These are phyloP conservation scores for Lippia alba DNA, from an alignment of 305 asterid genomes.

Conservation along the genomic window DNA sequence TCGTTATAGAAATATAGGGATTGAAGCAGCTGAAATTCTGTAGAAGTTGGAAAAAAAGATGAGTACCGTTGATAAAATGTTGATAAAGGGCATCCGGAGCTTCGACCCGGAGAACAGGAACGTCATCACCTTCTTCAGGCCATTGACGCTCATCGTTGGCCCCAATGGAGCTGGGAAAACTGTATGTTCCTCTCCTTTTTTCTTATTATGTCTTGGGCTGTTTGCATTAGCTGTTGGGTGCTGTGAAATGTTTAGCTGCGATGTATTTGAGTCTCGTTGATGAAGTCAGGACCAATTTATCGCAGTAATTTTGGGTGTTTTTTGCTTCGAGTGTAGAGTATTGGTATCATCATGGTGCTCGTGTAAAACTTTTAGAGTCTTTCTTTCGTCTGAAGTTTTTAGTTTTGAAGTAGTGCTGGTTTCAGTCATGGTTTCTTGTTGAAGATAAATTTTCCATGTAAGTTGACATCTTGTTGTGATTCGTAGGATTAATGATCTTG, in stretches of 20 bases:
- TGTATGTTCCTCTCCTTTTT: slow-evolving; percentile 41
- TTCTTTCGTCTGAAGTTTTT: too few relatives aligned
- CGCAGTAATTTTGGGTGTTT: background rate
- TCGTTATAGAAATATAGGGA: slow-evolving; percentile 12
- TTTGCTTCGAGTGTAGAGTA: too few relatives aligned
- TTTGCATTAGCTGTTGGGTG: slow-evolving; percentile 25
- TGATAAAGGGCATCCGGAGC: slow-evolving; percentile 98
- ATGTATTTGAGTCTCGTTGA: background rate
- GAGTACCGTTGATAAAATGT: slow-evolving; percentile 97
- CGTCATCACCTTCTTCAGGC: slow-evolving; percentile 88
- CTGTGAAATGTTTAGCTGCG: slow-evolving; percentile 2
- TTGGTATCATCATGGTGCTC: too few relatives aligned
- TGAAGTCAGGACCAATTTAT: background rate
- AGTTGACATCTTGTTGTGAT: too few relatives aligned
- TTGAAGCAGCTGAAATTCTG: slow-evolving; percentile 16
- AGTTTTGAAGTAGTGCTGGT: too few relatives aligned
- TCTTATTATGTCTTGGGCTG: slow-evolving; percentile 9
- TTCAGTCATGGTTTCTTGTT: too few relatives aligned
- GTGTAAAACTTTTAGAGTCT: too few relatives aligned
- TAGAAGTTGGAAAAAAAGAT: slow-evolving; percentile 36
- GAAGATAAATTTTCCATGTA: too few relatives aligned
- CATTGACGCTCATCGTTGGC: slow-evolving; percentile 95
- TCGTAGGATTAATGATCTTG: too few relatives aligned
- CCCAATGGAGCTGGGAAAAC: slow-evolving; percentile 98
- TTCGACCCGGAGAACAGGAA: slow-evolving; percentile 98